Evolutionary conservation across 2,329 filamentous ascomycete species (phyloP).

Genomic region (Botrytis sinoallii): DNA sequence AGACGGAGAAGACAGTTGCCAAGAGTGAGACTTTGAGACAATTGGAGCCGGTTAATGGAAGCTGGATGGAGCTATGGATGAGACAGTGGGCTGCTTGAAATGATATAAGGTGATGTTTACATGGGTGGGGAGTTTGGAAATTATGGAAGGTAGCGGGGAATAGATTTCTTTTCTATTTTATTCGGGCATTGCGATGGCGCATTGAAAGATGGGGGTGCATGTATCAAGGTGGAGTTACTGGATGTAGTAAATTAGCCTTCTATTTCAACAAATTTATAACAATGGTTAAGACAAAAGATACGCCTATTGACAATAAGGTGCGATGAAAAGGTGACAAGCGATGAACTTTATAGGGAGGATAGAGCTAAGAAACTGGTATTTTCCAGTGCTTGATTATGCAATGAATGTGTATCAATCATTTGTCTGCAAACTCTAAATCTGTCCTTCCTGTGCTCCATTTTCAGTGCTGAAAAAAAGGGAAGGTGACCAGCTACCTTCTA

Average conservation of each 20-base stretch:
- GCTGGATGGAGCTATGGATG: conserved; percentile 41
- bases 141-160: not conserved
- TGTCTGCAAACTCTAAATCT: not conserved
- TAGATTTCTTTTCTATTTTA: not conserved
- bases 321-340: not conserved
- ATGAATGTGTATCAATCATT: not conserved
- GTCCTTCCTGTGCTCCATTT: not conserved
- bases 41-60: conserved; percentile 32
- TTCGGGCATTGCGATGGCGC: not conserved
- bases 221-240: not conserved
- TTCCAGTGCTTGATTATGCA: not conserved
- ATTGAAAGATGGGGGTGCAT: not conserved
- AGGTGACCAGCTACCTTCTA: not conserved
- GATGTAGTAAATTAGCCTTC: not conserved
- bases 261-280: not conserved
- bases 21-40: conserved; percentile 33
- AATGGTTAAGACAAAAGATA: not conserved
- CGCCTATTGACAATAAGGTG: not conserved
- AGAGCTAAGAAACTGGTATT: not conserved
- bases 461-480: not conserved
- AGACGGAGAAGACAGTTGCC: conserved; percentile 22
- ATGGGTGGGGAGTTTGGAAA: not conserved
- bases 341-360: not conserved
- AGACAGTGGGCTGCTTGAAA: conserved; percentile 36
- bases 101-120: not conserved